Percentiles rank a stretch among this genome's conserved stretches.
Conservation (phyloP, 2,329 filamentous ascomycete genomes). For the Cercospora brassicicola region DNA sequence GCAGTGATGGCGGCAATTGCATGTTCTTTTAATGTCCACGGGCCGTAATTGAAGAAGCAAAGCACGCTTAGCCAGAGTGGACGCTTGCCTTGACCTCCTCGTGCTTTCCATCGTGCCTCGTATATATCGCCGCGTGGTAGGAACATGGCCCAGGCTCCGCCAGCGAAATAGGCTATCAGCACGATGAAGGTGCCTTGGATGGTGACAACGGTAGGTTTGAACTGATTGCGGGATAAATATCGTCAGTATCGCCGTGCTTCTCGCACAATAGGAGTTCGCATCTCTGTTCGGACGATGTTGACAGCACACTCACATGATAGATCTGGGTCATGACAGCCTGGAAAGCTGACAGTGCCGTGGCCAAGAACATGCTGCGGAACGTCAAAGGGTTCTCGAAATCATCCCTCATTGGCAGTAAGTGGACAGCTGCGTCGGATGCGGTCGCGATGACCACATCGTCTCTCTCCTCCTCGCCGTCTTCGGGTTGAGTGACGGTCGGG, state of each 20-base stretch:
- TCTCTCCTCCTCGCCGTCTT: background rate
- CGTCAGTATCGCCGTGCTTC: background rate
- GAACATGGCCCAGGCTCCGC: constrained; percentile 50
- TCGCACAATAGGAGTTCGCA: background rate
- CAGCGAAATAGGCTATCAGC: constrained; percentile 58
- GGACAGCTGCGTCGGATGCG: constrained; percentile 52
- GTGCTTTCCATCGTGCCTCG: constrained; percentile 50
- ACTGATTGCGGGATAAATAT: constrained; percentile 39
- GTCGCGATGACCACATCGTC: constrained; percentile 52
- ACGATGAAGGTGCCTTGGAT: constrained; percentile 59
- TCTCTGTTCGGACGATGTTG: background rate
- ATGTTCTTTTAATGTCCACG: constrained; percentile 60
- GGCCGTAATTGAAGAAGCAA: constrained; percentile 54
- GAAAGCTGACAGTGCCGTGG: constrained; percentile 53
- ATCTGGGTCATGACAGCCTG: constrained; percentile 59
- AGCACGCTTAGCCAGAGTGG: constrained; percentile 47
- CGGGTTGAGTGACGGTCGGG: background rate
- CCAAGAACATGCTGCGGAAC: constrained; percentile 55
- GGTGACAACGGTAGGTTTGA: constrained; percentile 53
- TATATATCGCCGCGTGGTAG: constrained; percentile 56
- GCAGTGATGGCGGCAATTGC: constrained; percentile 29
- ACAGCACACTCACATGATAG: constrained; percentile 48
- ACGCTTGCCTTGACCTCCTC: constrained; percentile 43
- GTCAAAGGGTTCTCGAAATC: constrained; percentile 55
- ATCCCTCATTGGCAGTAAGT: constrained; percentile 56